phyloP scores from a whole-genome alignment of 2,329 filamentous ascomycete species.

The Zopfia rhizophila region DNA sequence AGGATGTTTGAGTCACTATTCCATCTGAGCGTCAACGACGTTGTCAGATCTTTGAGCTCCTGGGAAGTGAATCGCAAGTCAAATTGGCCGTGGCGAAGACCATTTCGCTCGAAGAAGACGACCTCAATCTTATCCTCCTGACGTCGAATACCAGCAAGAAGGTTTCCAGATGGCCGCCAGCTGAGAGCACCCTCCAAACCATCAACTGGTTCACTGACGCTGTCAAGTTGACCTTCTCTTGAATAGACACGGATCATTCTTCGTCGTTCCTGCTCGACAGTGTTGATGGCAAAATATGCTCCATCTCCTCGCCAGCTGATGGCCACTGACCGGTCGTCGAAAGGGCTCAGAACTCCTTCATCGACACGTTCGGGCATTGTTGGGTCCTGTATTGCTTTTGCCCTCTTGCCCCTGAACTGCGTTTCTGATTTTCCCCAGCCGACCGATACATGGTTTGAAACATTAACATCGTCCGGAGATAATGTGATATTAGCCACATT shows the following conservation, averaged over 20 bases:
- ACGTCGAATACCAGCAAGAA: conserved; percentile 87
- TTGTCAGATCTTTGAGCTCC: conserved; percentile 65
- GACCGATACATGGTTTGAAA: conserved; percentile 94
- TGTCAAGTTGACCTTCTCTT: conserved; percentile 88
- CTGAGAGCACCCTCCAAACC: conserved; percentile 86
- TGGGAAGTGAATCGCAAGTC: conserved; percentile 74
- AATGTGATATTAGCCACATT: conserved; percentile 80
- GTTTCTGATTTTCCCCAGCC: conserved; percentile 99
- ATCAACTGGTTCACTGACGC: conserved; percentile 94
- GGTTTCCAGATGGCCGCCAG: conserved; percentile 90
- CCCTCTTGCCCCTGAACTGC: conserved; percentile 93
- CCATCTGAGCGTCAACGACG: conserved; percentile 78
- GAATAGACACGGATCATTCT: conserved; percentile 91
- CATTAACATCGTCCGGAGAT: conserved; percentile 78
- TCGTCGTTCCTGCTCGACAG: conserved; percentile 73
- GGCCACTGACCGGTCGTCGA: conserved; percentile 76
- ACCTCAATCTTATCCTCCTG: conserved; percentile 77
- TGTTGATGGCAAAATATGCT: conserved; percentile 87
- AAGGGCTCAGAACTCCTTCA: conserved; percentile 76
- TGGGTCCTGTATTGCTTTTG: conserved; percentile 86
- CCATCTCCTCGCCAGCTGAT: conserved; percentile 97
- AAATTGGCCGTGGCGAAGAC: conserved; percentile 95
- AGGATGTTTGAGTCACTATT: conserved; percentile 92
- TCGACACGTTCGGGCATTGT: conserved; percentile 95
- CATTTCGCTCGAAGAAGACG: conserved; percentile 96